Percentiles rank a stretch among this genome's conserved stretches.
phyloP scores from a whole-genome alignment of 169 alveolate genomes.

The Plasmodium ovale region DNA sequence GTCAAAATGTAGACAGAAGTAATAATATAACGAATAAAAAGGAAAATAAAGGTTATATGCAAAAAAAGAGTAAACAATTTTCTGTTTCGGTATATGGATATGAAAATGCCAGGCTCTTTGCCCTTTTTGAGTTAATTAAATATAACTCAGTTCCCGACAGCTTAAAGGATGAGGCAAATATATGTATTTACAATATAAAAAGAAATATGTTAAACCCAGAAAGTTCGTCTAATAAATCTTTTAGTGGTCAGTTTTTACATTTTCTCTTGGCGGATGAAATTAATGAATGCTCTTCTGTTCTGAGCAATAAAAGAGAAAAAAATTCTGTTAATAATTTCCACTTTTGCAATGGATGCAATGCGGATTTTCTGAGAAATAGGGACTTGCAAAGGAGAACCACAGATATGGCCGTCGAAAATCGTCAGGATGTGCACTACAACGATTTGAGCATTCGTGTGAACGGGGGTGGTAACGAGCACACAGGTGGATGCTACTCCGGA shows the following conservation, averaged over 20 bases:
- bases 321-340: conserved; percentile 1
- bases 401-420: not conserved
- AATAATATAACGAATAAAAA: not conserved
- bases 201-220: conserved; percentile 29
- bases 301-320: conserved; percentile 4
- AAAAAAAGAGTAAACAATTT: conserved; percentile 63
- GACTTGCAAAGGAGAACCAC: not conserved
- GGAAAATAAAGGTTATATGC: not conserved
- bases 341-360: not conserved
- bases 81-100: conserved; percentile 70
- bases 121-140: conserved; percentile 60
- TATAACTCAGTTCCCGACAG: conserved; percentile 64
- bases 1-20: not conserved
- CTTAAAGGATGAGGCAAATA: conserved; percentile 56
- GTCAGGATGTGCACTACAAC: not conserved
- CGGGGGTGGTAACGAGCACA: not conserved
- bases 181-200: conserved; percentile 51
- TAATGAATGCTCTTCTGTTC: conserved; percentile 10
- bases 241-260: conserved; percentile 29
- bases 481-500: not conserved
- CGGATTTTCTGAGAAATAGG: not conserved
- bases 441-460: not conserved
- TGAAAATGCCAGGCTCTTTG: conserved; percentile 70
- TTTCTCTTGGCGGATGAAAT: conserved; percentile 37
- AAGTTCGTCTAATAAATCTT: conserved; percentile 26